Base-by-base conservation (phyloP, 805 yeast species). In the Metschnikowia bowlesiae region DNA sequence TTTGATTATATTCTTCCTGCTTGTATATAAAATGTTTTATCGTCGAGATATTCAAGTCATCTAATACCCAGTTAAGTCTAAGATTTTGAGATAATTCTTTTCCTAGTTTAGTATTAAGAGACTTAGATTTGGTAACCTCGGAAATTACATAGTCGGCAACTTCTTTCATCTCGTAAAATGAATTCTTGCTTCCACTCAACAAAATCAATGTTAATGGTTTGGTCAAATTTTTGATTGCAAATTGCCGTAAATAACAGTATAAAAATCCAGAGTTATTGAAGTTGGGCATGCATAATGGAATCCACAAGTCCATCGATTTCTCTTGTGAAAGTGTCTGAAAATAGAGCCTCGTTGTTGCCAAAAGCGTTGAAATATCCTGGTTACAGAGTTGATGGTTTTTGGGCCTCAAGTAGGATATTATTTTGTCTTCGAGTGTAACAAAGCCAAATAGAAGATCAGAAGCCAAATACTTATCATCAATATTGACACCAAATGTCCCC, bases 221-320 rank as follows among this genome's bases (percentile, higher is more conserved):
- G 35, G 46, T 32, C 44, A 47, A 29, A 54, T 57, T 11, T 50
- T 50, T 35, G 34, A 70, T 47, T 18, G 57, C 54, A 34, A 70
- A 60, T 29, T 55, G 60, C 50, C 82, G 83, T 40, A 90, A 86
- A 60, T 86, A 89, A 10, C 89, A 83, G 62, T 94, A 87, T 6
- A 92, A 68, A 60, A 91, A 94, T 8, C 99, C 99, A 55, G 83
- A 83, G 1, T 89, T 71, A 62, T 94, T 92, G 71, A 92, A 92
- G 57, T 87, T 82, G 0, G 98, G 96, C 64, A 92, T 75, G 66
- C 99, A 92, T 0, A 92, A 75, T 0, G 99, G 99, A 10, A 88
- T 80, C 98, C 98, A 94, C 51, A 89, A 80, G 61, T 91, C 97
- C 57, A 87, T 87, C 50, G 74, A 62, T 56, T 78, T 53, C 59